Evolutionary conservation across 345 rosid species (phyloP), one percentile per base, ranked within the genome.

Genomic region (Eucalyptus pauciflora): DNA sequence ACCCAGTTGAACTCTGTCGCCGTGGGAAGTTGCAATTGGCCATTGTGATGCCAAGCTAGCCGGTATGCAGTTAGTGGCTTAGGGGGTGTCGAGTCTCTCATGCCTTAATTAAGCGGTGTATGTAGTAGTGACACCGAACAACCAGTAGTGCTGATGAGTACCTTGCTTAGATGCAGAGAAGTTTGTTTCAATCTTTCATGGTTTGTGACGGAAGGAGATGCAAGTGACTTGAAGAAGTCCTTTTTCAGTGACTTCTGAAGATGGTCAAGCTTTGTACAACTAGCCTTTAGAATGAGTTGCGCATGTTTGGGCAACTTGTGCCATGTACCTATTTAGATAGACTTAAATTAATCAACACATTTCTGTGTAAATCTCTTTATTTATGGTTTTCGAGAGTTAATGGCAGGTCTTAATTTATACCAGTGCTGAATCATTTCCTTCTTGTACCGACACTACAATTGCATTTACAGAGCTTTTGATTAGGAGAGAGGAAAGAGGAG

Each of bases 1-100:
- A 97, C 90, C 99, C 96, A 22, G 94, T 90, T n/a, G 95, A 94
- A 88, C 95, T 92, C 80, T 97, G 99, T 88, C 94, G 94, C 91
- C 91, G 88, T 25, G 95, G 99, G 79, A 94, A 91, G 88, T 94
- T 97, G 90, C 93, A 93, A 86, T 89, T 97, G 92, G 95, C 94
- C 51, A 79, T 96, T 85, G 90, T 96, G 94, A 95, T 97, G 97
- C 98, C 96, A 4, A 37, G 56, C 62, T 24, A 51, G 46, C 83
- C 5, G 3, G 7, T 76, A 10, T 20, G 48, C 83, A 8, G 8
- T 69, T 9, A 33, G 2, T 69, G 81, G 22, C 45, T 69, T 12
- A 8, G 45, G 25, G 2, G 11, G 45, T 71, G 81, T 71, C 13
- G 0, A 20, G 7, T 5, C 45, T 71, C 81, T 67, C 81, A 18